Base-by-base conservation (phyloP, 352 stramenopile species). In the Pythium angustatum region DNA sequence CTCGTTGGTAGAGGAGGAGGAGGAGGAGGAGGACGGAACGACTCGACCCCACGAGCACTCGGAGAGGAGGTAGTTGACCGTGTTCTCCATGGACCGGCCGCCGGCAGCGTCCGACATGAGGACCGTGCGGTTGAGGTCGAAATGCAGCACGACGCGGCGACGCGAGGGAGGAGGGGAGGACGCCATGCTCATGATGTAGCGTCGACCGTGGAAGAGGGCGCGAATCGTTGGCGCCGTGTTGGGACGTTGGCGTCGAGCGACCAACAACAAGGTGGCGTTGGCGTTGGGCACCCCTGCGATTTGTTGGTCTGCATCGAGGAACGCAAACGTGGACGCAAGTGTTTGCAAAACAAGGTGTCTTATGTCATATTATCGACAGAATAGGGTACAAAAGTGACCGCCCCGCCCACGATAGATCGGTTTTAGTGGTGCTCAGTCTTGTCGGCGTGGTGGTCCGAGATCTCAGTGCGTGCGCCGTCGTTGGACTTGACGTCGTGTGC, bases 71-170 rank as follows among this genome's bases (percentile, higher is more conserved):
- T 93, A 95, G 66, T 93, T 83, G 60, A 95, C 81, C 19, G 86
- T 95, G 69, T 96, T 87, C 71, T 95, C 81, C 80, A 96, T 92
- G n/a, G 78, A 91, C 45, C 88, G 85, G 24, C 85, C 84, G 50
- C 85, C 88, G 21, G 87, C 86, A n/a, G 85, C 81, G 63, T 96
- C 88, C 55, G 88, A 94, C 87, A 96, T 96, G 67, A 96, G 78
- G 34, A 96, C 71, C 38, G 88, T 96, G 49, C 87, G 87, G 77
- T 96, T 96, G 53, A 96, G 69, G 61, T 96, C 88, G 56, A 96
- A 94, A 67, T 96, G 84, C 54, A 96, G 78, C 66, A 94, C 83
- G 11, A 94, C 76, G 45, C 59, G 68, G 58, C 77, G 38, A 45
- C 38, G 38, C 62, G 48, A 33, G 41, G 45, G 27, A 44, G 30